A percentile compares a stretch with the other conserved stretches of the same genome.
Evolutionary conservation across 2,329 filamentous ascomycete genomes (phyloP).

Genomic region (Hymenoscyphus infarciens): DNA sequence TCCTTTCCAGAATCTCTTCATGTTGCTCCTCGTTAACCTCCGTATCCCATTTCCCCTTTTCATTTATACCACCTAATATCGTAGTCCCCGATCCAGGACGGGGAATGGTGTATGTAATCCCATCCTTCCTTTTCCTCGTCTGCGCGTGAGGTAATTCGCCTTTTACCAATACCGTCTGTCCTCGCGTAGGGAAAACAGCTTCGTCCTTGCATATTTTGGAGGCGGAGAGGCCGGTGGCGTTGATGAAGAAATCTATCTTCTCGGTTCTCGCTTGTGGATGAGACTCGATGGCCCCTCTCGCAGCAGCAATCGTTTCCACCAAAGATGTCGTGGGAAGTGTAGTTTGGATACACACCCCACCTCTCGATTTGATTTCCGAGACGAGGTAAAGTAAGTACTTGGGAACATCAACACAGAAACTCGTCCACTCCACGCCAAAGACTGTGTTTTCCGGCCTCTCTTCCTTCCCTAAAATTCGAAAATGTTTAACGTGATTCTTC

Average conservation of each 20-base stretch:
- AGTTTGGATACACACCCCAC: too few relatives aligned
- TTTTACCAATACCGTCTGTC: conserved; percentile 44
- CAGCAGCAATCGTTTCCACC: too few relatives aligned
- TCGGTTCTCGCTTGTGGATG: too few relatives aligned
- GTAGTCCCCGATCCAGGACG: conserved; percentile 40
- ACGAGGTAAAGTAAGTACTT: conserved; percentile 28
- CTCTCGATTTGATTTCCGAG: not conserved
- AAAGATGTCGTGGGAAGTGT: too few relatives aligned
- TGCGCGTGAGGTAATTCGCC: conserved; percentile 30
- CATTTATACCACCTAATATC: conserved; percentile 44
- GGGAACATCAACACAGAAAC: conserved; percentile 21
- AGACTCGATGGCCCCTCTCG: too few relatives aligned
- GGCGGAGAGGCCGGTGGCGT: conserved; percentile 42
- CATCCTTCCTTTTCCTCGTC: conserved; percentile 2
- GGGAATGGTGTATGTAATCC: conserved; percentile 41
- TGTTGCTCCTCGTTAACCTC: conserved; percentile 35
- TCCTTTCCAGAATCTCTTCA: conserved; percentile 36
- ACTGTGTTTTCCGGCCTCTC: conserved; percentile 12
- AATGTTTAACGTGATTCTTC: not conserved
- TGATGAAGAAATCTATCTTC: conserved; percentile 36
- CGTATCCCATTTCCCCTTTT: conserved; percentile 37
- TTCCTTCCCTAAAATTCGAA: not conserved
- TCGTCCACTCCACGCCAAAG: conserved; percentile 13
- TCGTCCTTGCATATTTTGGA: conserved; percentile 36
- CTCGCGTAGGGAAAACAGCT: conserved; percentile 41